Conservation (phyloP, 2,329 filamentous ascomycete species). For the Phoma sp. region DNA sequence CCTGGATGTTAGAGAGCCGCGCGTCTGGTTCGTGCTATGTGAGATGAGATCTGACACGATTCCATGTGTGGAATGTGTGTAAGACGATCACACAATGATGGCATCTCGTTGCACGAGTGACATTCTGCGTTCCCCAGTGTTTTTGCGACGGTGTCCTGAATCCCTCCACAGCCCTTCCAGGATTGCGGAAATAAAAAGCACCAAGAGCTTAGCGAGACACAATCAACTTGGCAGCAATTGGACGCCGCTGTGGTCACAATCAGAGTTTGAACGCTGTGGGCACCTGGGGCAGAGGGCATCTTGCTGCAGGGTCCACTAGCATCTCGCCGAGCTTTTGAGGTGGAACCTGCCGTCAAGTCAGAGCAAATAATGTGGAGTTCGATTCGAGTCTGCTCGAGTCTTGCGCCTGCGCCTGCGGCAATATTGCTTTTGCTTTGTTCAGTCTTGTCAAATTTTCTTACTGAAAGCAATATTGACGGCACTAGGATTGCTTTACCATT, state of each 20-base stretch:
- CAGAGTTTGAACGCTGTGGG: constrained; percentile 9
- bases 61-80: constrained; percentile 26
- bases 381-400: not conserved
- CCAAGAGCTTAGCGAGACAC: constrained; percentile 14
- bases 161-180: constrained; percentile 4
- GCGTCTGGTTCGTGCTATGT: constrained; percentile 26
- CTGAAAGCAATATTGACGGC: not conserved
- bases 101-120: constrained; percentile 19
- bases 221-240: constrained; percentile 5
- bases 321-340: constrained; percentile 6
- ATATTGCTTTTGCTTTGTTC: not conserved
- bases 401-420: not conserved
- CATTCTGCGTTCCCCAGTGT: constrained; percentile 19
- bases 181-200: constrained; percentile 14
- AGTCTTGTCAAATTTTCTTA: not conserved
- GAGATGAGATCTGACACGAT: constrained; percentile 19
- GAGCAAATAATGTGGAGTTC: constrained; percentile 3
- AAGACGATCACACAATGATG: constrained; percentile 32
- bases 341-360: constrained; percentile 10
- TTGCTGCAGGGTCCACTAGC: constrained; percentile 16
- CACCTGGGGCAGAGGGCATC: constrained; percentile 12
- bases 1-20: constrained; percentile 26
- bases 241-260: not conserved
- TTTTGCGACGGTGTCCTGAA: constrained; percentile 8
- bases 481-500: not conserved